A percentile compares a stretch with the other conserved stretches of the same genome.
phyloP scores from a whole-genome alignment of 139 green algal genomes.

The Marvania coccoides region DNA sequence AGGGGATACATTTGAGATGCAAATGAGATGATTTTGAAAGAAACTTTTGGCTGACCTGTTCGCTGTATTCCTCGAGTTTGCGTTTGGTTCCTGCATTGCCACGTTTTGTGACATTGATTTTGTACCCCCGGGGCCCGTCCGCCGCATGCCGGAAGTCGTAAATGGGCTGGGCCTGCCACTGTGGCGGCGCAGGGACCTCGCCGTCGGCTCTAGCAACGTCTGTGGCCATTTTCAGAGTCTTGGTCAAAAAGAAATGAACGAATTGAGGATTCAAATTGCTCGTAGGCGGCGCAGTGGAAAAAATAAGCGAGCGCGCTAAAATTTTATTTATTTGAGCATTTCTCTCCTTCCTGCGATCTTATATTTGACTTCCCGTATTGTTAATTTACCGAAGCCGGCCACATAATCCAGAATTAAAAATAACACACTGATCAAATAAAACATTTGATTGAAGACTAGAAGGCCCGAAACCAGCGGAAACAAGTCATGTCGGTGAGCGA shows the following conservation, averaged over 20 bases:
- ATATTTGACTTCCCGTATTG: neutral
- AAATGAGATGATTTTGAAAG: neutral
- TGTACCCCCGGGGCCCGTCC: conserved; percentile 35
- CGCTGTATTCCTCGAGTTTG: conserved; percentile 50
- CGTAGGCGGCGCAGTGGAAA: neutral
- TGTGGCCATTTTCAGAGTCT: too few species aligned
- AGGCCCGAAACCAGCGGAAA: too few species aligned
- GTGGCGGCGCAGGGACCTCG: conserved; percentile 34
- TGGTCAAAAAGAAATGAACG: too few species aligned
- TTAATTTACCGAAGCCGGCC: too few species aligned
- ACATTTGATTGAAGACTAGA: too few species aligned
- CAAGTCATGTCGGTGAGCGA: too few species aligned
- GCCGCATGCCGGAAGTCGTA: conserved; percentile 30
- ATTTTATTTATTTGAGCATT: neutral
- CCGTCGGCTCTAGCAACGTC: neutral
- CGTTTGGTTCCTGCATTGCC: conserved; percentile 31
- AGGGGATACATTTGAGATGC: too few species aligned
- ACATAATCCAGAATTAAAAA: too few species aligned
- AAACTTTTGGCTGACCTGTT: conserved; percentile 30
- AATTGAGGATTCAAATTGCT: neutral
- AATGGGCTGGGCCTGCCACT: conserved; percentile 17
- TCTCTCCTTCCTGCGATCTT: neutral
- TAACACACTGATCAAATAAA: too few species aligned
- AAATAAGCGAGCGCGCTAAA: neutral
- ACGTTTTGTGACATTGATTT: conserved; percentile 25